phyloP scores from a whole-genome alignment of 805 yeast genomes.

The Ogataea henricii region DNA sequence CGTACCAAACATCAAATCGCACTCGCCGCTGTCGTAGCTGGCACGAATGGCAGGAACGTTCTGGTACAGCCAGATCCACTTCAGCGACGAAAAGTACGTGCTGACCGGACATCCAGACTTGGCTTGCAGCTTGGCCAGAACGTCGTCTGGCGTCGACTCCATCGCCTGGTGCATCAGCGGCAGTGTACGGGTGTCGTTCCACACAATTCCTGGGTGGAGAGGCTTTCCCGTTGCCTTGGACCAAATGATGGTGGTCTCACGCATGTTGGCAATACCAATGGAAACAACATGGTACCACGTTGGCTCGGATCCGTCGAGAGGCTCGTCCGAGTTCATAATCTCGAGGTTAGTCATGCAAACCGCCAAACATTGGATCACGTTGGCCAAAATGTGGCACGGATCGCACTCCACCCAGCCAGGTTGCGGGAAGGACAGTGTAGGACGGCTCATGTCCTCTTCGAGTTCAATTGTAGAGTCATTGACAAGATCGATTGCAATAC shows the following conservation, averaged over 20 bases:
- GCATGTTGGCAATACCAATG: conserved; percentile 92
- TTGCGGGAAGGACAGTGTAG: conserved; percentile 74
- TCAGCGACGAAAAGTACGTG: conserved; percentile 89
- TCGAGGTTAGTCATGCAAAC: conserved; percentile 61
- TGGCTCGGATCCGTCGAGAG: conserved; percentile 32
- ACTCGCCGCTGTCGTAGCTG: conserved; percentile 71
- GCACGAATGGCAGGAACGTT: conserved; percentile 66
- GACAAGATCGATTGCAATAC: conserved; percentile 58
- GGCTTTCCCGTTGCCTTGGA: conserved; percentile 80
- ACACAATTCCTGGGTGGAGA: conserved; percentile 84
- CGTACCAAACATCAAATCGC: conserved; percentile 84
- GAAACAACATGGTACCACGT: conserved; percentile 56
- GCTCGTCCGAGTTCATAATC: conserved; percentile 51
- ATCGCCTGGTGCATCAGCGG: conserved; percentile 66
- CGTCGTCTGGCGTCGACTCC: conserved; percentile 52
- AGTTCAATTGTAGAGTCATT: conserved; percentile 56
- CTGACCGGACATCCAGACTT: conserved; percentile 86
- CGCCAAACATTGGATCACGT: conserved; percentile 78
- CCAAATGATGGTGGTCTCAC: conserved; percentile 94
- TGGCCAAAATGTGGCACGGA: conserved; percentile 78
- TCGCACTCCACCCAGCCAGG: conserved; percentile 96
- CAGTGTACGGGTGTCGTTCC: conserved; percentile 93
- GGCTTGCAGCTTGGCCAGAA: conserved; percentile 57
- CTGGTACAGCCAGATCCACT: conserved; percentile 85
- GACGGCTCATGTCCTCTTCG: conserved; percentile 57